Percentiles rank a stretch among this genome's conserved stretches.
phyloP scores from a whole-genome alignment of 208 protist genomes.

The Crithidia fasciculata region DNA sequence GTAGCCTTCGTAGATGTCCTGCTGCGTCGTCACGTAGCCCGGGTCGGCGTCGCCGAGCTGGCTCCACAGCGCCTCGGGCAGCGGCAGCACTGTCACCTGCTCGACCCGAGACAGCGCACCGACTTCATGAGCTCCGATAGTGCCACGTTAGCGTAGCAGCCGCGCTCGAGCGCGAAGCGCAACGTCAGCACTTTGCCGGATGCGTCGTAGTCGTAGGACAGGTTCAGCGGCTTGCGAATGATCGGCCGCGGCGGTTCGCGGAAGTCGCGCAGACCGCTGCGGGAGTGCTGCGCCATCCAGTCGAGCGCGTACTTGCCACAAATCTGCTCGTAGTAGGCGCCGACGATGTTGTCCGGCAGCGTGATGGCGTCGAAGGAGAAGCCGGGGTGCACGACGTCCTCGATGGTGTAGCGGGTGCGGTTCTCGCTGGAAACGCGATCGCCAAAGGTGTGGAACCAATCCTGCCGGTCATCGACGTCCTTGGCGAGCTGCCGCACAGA shows the following conservation, averaged over 20 bases:
- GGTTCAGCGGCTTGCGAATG: slow-evolving; percentile 71
- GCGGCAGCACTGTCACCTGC: slow-evolving; percentile 60
- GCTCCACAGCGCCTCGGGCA: slow-evolving; percentile 60
- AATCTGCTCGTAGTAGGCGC: slow-evolving; percentile 73
- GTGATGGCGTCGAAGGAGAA: slow-evolving; percentile 81
- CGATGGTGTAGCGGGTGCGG: slow-evolving; percentile 49
- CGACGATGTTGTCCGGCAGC: slow-evolving; percentile 70
- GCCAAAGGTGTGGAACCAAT: slow-evolving; percentile 46
- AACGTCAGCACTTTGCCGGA: slow-evolving; percentile 51
- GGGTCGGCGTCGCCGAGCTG: slow-evolving; percentile 61
- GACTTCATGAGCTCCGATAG: slow-evolving; percentile 83
- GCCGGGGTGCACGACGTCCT: slow-evolving; percentile 83
- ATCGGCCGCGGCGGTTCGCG: slow-evolving; percentile 83
- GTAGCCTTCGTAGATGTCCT: slow-evolving; percentile 85
- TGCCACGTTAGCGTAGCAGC: slow-evolving; percentile 89
- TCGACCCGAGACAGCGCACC: slow-evolving; percentile 69
- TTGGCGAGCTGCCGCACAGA: slow-evolving; percentile 37
- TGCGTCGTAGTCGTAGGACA: slow-evolving; percentile 63
- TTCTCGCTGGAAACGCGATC: slow-evolving; percentile 48
- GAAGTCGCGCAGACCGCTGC: slow-evolving; percentile 73
- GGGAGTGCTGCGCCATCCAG: slow-evolving; percentile 71
- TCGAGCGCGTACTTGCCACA: slow-evolving; percentile 80
- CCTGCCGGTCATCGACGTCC: slow-evolving; percentile 44
- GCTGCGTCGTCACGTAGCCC: slow-evolving; percentile 78
- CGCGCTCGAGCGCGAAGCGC: slow-evolving; percentile 80